Percentiles rank a stretch among this genome's conserved stretches.
These are phyloP conservation scores for Fragaria nilgerrensis DNA, from an alignment of 306 rosid species.

Conservation along the genomic window DNA sequence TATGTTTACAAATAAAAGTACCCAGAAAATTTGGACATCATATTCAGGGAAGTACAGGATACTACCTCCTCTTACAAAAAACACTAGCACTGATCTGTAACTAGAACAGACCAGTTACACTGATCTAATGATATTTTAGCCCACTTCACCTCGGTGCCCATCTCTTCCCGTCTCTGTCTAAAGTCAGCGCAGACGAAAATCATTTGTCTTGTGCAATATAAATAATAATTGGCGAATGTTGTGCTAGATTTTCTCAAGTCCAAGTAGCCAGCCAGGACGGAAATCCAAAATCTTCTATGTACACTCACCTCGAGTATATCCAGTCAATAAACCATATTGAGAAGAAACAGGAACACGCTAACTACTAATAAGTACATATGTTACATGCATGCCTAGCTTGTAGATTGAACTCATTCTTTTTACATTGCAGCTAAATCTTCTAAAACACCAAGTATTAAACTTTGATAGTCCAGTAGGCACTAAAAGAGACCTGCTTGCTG, in stretches of 20 bases:
- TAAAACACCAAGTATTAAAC: not conserved
- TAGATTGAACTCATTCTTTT: not conserved
- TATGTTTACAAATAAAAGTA: not conserved
- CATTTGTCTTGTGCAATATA: too few relatives aligned
- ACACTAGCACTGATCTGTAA: not conserved
- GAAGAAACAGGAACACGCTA: not conserved
- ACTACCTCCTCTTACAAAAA: not conserved
- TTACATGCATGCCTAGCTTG: not conserved
- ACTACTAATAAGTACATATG: not conserved
- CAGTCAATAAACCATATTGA: not conserved
- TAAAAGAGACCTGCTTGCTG: not conserved
- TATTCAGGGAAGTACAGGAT: not conserved
- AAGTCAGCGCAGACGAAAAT: not conserved
- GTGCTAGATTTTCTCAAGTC: not conserved
- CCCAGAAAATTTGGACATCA: not conserved
- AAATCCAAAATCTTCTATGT: not conserved
- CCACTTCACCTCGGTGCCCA: not conserved
- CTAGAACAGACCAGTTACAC: not conserved
- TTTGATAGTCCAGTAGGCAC: not conserved
- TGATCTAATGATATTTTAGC: not conserved
- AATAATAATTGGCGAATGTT: not conserved
- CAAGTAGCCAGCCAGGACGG: not conserved
- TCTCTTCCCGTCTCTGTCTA: not conserved
- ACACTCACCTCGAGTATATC: not conserved
- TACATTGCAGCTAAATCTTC: not conserved